phyloP scores from a whole-genome alignment of 352 stramenopile genomes.

The Sclerospora graminicola region DNA sequence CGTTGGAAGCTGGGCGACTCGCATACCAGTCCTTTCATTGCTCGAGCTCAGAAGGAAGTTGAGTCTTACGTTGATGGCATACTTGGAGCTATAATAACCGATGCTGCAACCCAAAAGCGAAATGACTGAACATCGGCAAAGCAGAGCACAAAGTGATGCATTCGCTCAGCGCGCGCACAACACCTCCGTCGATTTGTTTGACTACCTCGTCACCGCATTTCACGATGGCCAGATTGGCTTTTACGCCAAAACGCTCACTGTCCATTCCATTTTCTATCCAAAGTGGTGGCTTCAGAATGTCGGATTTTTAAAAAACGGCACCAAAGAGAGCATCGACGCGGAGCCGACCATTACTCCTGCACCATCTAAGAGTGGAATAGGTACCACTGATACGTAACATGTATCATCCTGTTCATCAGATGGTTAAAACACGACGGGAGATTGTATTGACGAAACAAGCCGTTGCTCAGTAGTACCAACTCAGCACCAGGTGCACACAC shows the following conservation, averaged over 20 bases:
- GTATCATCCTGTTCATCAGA: too few relatives aligned
- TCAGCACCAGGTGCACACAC: too few relatives aligned
- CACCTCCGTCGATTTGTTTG: constrained; percentile 51
- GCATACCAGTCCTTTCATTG: constrained; percentile 48
- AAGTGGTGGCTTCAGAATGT: constrained; percentile 78
- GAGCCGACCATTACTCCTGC: constrained; percentile 1
- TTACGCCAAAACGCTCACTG: constrained; percentile 25
- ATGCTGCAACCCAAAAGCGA: constrained; percentile 30
- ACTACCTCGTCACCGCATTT: constrained; percentile 61
- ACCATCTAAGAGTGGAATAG: constrained; percentile 10
- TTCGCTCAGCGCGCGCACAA: constrained; percentile 43
- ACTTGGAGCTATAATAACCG: constrained; percentile 22
- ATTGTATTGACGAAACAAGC: too few relatives aligned
- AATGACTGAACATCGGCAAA: constrained; percentile 32
- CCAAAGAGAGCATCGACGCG: constrained; percentile 7
- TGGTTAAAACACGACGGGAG: too few relatives aligned
- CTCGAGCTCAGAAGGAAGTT: constrained; percentile 40
- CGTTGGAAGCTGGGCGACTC: constrained; percentile 76
- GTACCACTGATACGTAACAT: constrained; percentile 8
- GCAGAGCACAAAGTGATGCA: constrained; percentile 27
- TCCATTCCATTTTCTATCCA: constrained; percentile 66
- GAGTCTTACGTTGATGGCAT: constrained; percentile 36
- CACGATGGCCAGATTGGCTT: constrained; percentile 70
- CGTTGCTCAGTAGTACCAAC: too few relatives aligned
- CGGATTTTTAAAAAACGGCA: constrained; percentile 58